Base-by-base conservation (phyloP, 352 stramenopile species). In the Globisporangium paddicum region DNA sequence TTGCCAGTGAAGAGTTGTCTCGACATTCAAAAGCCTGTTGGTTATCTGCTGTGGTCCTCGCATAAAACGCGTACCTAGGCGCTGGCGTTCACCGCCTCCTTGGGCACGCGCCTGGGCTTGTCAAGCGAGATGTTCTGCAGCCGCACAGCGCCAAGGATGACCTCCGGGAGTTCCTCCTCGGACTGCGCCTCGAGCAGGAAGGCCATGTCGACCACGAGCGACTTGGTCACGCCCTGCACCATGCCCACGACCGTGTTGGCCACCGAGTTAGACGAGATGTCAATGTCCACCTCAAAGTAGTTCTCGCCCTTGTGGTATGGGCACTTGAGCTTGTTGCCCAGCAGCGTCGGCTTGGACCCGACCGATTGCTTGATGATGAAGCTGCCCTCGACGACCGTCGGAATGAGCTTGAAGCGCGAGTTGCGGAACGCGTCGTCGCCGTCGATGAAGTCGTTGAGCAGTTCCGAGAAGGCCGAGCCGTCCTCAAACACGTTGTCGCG, bases 331-430 rank as follows among this genome's bases (percentile, higher is more conserved):
- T 99, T 98, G 66, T 97, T 99, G 25, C 96, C 97, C 30, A 99
- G 79, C 35, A 99, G 89, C 32, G 95, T 96, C 11, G 97, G 97
- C 60, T 96, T 99, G 21, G 85, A 97, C 10, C 95, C 96, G 26
- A 98, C 94, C 26, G 92, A 87, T 62, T 98, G 93, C 46, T 95
- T 89, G 38, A 99, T 97, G 54, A 99, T 93, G 66, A 98, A 99
- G 73, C 97, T 98, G 11, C 96, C 96, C 65, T 99, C 93, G 5
- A 98, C 88, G 58, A 99, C 79, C 8, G 86, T 96, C 25, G 97
- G 97, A 65, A 99, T 98, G 50, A 99, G 74, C 79, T 99, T 99
- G 77, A 99, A 99, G 14, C 95, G 94, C 46, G 89, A 93, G 70
- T 99, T 97, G 28, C 96, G 89, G 68, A 98, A 98, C 49, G 78